Conservation (phyloP, 2,329 filamentous ascomycete species). For the Fusarium oligoseptatum region DNA sequence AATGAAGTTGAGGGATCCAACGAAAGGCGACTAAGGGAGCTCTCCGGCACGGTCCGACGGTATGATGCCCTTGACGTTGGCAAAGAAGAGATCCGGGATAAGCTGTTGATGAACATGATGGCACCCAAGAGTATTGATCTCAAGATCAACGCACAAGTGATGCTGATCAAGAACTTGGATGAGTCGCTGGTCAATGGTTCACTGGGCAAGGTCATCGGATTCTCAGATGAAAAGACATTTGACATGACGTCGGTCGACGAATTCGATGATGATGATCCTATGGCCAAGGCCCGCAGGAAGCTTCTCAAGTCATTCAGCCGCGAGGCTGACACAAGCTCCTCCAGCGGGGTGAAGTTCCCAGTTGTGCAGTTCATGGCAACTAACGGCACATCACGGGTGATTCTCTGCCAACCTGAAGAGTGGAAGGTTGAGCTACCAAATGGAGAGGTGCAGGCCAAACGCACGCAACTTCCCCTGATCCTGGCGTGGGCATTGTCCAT, state of each 20-base stretch:
- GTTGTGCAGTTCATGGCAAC: slow-evolving; percentile 84
- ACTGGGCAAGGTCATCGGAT: slow-evolving; percentile 79
- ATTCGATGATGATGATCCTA: slow-evolving; percentile 55
- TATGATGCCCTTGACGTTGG: slow-evolving; percentile 85
- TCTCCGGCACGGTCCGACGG: slow-evolving; percentile 75
- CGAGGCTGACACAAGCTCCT: slow-evolving; percentile 58
- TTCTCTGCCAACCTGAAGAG: slow-evolving; percentile 87
- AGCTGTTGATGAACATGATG: slow-evolving; percentile 90
- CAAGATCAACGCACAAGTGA: slow-evolving; percentile 95
- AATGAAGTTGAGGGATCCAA: slow-evolving; percentile 92
- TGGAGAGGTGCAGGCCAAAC: slow-evolving; percentile 91
- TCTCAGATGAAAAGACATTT: slow-evolving; percentile 56
- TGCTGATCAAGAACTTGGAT: slow-evolving; percentile 99
- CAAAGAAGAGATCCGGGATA: slow-evolving; percentile 79
- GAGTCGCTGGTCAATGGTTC: slow-evolving; percentile 95
- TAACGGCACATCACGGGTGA: slow-evolving; percentile 73
- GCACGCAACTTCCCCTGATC: slow-evolving; percentile 87
- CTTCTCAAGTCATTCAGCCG: slow-evolving; percentile 63
- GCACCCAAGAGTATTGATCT: slow-evolving; percentile 84
- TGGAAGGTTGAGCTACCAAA: slow-evolving; percentile 99
- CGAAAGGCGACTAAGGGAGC: slow-evolving; percentile 75
- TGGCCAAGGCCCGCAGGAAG: slow-evolving; percentile 67
- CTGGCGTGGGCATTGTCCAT: slow-evolving; percentile 97
- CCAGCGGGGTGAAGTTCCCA: slow-evolving; percentile 75
- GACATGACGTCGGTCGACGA: slow-evolving; percentile 58